Evolutionary conservation across 2,329 filamentous ascomycete genomes (phyloP), one percentile per base, ranked within the genome.

Genomic region (Geosmithia morbida): DNA sequence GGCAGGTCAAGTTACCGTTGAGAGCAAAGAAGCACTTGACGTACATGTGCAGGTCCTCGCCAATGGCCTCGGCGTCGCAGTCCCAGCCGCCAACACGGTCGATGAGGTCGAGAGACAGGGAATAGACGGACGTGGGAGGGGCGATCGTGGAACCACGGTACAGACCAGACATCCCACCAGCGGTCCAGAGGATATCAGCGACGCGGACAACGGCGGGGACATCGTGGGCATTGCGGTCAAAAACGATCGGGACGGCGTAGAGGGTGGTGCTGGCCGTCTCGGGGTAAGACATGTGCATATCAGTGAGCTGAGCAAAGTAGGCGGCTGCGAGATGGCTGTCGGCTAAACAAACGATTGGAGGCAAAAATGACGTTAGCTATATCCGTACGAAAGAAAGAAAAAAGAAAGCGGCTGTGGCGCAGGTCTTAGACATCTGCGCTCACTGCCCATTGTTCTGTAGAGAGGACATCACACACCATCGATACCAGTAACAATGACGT

Each of bases 1-100:
- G 71, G 44, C 75, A 74, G 13, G 78, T 79, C 47, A 86, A 59
- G 57, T 85, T 79, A 2, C 83, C 83, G 51, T 82, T 83, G 17
- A 85, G 71, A 1, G 81, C 79, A 53, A 86, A 86, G 66, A 86
- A 86, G 60, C 81, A 85, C 67, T 86, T 86, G 51, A 86, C 70
- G 57, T 83, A 83, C 83, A 86, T 86, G 65, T 87, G 83, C 56
- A 86, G 63, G 57, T 86, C 83, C 61, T 87, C 83, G 42, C 83
- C 83, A 53, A 87, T 86, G 18, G 83, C 81, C 51, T 84, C 81
- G 1, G 76, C 71, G 46, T 77, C 80, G 47, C 76, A 75, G 57
- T 86, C 83, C 83, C 82, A 87, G 22, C 83, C 83, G 10, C 80
- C 79, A 29, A 85, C 82, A 26, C 75, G 71, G 54, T 85, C 81